Conservation (phyloP, 352 stramenopile species). For the Globisporangium cylindrosporum region DNA sequence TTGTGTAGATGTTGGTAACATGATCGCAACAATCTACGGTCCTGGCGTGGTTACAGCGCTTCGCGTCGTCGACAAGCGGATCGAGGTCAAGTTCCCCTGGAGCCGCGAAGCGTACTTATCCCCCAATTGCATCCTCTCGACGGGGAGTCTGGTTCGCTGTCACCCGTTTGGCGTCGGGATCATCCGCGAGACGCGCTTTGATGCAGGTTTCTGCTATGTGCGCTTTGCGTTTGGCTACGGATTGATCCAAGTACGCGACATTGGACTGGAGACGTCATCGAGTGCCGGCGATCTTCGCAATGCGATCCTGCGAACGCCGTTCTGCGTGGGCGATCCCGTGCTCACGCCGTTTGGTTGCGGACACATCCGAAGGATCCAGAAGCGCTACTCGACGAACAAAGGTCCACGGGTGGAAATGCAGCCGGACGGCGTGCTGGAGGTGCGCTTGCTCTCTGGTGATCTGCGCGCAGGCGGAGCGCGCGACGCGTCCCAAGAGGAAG, state of each 20-base stretch:
- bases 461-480: background rate
- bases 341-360: conserved; percentile 68
- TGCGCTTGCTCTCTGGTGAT: conserved; percentile 15
- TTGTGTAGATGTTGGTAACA: conserved; percentile 52
- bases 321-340: conserved; percentile 57
- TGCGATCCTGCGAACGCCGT: conserved; percentile 23
- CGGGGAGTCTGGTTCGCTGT: conserved; percentile 49
- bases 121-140: conserved; percentile 42
- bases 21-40: conserved; percentile 58
- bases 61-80: conserved; percentile 40
- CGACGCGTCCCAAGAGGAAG: background rate
- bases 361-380: conserved; percentile 31
- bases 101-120: conserved; percentile 53
- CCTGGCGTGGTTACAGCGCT: conserved; percentile 62
- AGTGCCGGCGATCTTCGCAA: conserved; percentile 25
- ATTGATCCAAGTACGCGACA: conserved; percentile 50
- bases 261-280: conserved; percentile 40
- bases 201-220: conserved; percentile 52
- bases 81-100: conserved; percentile 78
- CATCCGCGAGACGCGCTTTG: conserved; percentile 60
- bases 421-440: conserved; percentile 10
- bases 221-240: conserved; percentile 64
- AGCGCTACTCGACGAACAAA: background rate
- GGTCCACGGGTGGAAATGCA: background rate
- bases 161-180: conserved; percentile 55